These are phyloP conservation scores for Forsythia suspensa DNA, from an alignment of 257 asterid species.

Conservation along the genomic window DNA sequence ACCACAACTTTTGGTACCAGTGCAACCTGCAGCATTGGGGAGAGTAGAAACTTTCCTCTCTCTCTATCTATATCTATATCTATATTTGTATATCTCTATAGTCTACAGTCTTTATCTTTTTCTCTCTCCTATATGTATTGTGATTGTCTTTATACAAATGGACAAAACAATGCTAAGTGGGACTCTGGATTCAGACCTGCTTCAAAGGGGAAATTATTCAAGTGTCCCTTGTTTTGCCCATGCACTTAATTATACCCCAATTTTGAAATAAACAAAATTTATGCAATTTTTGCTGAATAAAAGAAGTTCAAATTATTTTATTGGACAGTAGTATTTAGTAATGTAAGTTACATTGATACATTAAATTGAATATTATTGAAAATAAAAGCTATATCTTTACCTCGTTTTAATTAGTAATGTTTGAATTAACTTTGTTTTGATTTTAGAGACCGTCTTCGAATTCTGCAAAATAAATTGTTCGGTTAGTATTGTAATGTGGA, in stretches of 20 bases:
- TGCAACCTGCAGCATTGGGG: constrained; percentile 39
- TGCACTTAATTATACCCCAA: background rate
- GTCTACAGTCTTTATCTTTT: background rate
- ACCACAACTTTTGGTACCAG: constrained; percentile 33
- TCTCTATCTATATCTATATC: background rate
- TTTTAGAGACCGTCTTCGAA: too few species aligned
- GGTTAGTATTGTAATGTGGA: background rate
- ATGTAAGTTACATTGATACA: background rate
- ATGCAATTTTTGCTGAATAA: background rate
- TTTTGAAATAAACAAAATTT: background rate
- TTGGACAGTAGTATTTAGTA: too few species aligned
- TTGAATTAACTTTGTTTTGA: too few species aligned
- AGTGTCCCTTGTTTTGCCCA: background rate
- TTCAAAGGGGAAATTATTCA: background rate
- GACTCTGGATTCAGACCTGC: background rate
- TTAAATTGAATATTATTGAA: background rate
- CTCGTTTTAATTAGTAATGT: too few species aligned
- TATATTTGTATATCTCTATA: background rate
- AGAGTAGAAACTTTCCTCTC: constrained; percentile 25
- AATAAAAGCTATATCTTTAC: too few species aligned
- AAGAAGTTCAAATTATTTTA: too few species aligned
- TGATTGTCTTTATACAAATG: background rate
- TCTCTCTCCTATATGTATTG: background rate
- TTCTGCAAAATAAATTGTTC: background rate
- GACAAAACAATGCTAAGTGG: background rate